Percentiles rank a stretch among this genome's conserved stretches.
Conservation (phyloP, 1,139 yeast genomes). For the Suzukiozyma palmioleophila region DNA sequence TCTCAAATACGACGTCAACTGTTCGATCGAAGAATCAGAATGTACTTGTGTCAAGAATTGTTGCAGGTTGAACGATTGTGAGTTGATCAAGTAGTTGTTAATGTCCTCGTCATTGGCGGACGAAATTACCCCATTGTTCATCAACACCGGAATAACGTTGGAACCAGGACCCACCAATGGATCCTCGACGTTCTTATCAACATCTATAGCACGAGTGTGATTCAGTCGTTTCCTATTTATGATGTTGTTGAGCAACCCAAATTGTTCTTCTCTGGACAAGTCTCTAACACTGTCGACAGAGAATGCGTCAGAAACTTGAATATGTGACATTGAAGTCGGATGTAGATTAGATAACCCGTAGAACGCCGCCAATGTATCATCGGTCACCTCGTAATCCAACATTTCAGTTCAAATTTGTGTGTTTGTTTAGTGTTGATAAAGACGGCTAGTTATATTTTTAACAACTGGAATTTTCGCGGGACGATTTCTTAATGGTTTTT, state of each 20-base stretch:
- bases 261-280: slow-evolving; percentile 27
- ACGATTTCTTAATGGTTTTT: not conserved
- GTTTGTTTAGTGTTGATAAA: not conserved
- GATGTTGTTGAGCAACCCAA: slow-evolving; percentile 22
- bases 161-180: slow-evolving; percentile 53
- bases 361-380: slow-evolving; percentile 18
- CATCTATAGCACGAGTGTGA: slow-evolving; percentile 13
- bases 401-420: slow-evolving; percentile 10
- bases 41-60: slow-evolving; percentile 69
- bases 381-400: slow-evolving; percentile 25
- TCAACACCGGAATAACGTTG: slow-evolving; percentile 39
- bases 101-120: slow-evolving; percentile 40
- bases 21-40: slow-evolving; percentile 61
- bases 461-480: not conserved
- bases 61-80: slow-evolving; percentile 69
- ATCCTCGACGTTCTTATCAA: slow-evolving; percentile 35
- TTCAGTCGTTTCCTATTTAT: slow-evolving; percentile 14
- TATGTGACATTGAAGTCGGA: slow-evolving; percentile 20
- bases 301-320: slow-evolving; percentile 15
- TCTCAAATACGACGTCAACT: slow-evolving; percentile 52
- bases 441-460: not conserved
- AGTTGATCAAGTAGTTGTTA: slow-evolving; percentile 60
- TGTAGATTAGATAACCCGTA: slow-evolving; percentile 23
- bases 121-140: slow-evolving; percentile 31
- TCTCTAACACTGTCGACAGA: slow-evolving; percentile 22